Percentiles rank a stretch among this genome's conserved stretches.
Evolutionary conservation across 257 asterid species (phyloP).

Genomic region (Solanum stenotomum): DNA sequence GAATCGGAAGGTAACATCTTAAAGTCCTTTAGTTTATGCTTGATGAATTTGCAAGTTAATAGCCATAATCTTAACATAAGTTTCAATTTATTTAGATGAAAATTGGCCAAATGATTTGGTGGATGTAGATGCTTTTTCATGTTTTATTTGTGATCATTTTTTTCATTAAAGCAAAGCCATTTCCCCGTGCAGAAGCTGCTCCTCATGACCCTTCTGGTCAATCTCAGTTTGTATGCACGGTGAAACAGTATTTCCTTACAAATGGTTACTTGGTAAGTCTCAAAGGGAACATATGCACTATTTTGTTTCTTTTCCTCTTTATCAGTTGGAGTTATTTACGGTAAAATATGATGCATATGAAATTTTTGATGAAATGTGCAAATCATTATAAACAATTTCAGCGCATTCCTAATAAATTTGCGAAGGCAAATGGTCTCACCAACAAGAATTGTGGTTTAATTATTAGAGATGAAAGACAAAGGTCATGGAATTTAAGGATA

Average conservation of each 20-base stretch:
- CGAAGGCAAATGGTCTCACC: not conserved
- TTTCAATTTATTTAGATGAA: not conserved
- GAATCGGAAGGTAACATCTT: not conserved
- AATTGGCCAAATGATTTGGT: not conserved
- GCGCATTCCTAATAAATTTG: not conserved
- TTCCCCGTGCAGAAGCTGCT: not conserved
- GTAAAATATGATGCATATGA: not conserved
- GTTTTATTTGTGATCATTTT: not conserved
- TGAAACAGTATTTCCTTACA: not conserved
- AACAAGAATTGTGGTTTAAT: not conserved
- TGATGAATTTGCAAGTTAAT: not conserved
- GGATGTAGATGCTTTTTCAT: not conserved
- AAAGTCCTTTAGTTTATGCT: not conserved
- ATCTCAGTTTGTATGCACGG: not conserved
- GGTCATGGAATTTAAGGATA: conserved; percentile 3
- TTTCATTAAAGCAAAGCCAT: not conserved
- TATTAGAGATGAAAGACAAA: not conserved
- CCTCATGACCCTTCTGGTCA: not conserved
- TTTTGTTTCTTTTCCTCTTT: not conserved
- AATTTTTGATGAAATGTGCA: not conserved
- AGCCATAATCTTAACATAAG: not conserved
- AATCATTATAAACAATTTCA: not conserved
- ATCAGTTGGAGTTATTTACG: not conserved
- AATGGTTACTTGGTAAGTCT: not conserved
- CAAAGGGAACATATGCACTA: not conserved